Evolutionary conservation across 2,329 filamentous ascomycete species (phyloP), one percentile per base, ranked within the genome.

Genomic region (Diplocarpon rosae): DNA sequence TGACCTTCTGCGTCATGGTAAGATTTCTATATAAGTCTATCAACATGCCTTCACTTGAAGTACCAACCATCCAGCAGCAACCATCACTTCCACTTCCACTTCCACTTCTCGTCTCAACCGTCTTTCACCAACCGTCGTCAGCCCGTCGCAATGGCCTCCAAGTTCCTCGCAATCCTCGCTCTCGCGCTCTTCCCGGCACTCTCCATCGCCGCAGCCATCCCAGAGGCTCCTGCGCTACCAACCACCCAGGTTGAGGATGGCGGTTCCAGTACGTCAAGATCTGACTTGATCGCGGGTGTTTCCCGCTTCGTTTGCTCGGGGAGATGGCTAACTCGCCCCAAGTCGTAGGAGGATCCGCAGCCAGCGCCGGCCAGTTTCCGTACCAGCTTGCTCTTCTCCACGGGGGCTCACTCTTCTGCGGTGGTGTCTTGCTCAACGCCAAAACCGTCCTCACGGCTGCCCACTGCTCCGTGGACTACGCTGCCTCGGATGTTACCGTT

Each of bases 381-480:
- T 56, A 48, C 43, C 42, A 54, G 15, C 52, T 54, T 37, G 49
- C 46, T 38, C 43, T 51, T 14, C 39, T 40, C 3, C 16, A 31
- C 20, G 43, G 42, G 28, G 45, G 48, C 7, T 45, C 39, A 6
- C 50, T 52, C 31, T 54, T 47, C 39, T 56, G 53, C 39, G 52
- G 45, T 36, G 53, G 52, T 33, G 43, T 48, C 8, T 46, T 56
- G 42, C 16, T 54, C 14, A 54, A 56, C 37, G 41, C 46, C 39
- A 44, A 48, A 28, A 54, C 53, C n/a, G 51, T 56, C 15, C 41
- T 56, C 11, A 56, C 53, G 5, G 53, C 53, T 27, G 53, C 43
- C 14, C 53, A 56, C 43, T 56, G 53, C 47, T 51, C 52, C 5
- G 42, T 51, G 2, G 31, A 20, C 28, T 36, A 38, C 24, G 5